phyloP scores from a whole-genome alignment of 805 yeast genomes.

The Wilhelminamyces savonicus region DNA sequence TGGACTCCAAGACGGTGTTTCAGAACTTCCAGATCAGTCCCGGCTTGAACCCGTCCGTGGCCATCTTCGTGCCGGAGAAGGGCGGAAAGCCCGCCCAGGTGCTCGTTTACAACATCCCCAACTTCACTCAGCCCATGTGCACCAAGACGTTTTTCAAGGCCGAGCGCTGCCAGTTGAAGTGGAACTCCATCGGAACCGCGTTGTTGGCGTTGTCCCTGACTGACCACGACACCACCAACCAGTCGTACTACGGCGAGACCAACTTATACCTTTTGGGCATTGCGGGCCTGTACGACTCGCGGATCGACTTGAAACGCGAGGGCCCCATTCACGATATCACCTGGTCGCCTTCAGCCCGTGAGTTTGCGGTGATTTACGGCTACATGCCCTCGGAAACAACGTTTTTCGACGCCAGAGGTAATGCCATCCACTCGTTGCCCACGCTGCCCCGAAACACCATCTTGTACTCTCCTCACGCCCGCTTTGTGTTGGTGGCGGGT shows the following conservation, averaged over 20 bases:
- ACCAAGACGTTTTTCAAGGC: slow-evolving; percentile 92
- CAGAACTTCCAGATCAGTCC: slow-evolving; percentile 69
- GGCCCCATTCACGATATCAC: slow-evolving; percentile 97
- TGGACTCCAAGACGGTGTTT: slow-evolving; percentile 42
- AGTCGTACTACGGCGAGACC: slow-evolving; percentile 95
- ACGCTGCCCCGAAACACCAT: slow-evolving; percentile 86
- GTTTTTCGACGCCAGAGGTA: slow-evolving; percentile 92
- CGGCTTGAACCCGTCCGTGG: slow-evolving; percentile 84
- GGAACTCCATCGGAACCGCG: slow-evolving; percentile 96
- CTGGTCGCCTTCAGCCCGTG: slow-evolving; percentile 95
- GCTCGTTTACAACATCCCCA: slow-evolving; percentile 74
- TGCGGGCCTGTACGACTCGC: slow-evolving; percentile 85
- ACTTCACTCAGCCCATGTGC: slow-evolving; percentile 71
- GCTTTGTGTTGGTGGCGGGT: slow-evolving; percentile 88
- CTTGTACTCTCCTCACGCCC: slow-evolving; percentile 89
- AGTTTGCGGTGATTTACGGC: slow-evolving; percentile 96
- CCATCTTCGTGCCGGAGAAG: slow-evolving; percentile 83
- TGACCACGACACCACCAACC: slow-evolving; percentile 90
- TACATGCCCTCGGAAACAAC: slow-evolving; percentile 96
- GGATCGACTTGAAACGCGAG: slow-evolving; percentile 81
- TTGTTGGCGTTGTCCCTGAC: slow-evolving; percentile 89
- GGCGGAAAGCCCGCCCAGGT: slow-evolving; percentile 87
- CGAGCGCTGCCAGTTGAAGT: slow-evolving; percentile 82
- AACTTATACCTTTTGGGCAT: slow-evolving; percentile 85
- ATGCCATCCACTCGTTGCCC: slow-evolving; percentile 74